Conservation (phyloP, 73 alveolate genomes). For the Urostyla sp. region DNA sequence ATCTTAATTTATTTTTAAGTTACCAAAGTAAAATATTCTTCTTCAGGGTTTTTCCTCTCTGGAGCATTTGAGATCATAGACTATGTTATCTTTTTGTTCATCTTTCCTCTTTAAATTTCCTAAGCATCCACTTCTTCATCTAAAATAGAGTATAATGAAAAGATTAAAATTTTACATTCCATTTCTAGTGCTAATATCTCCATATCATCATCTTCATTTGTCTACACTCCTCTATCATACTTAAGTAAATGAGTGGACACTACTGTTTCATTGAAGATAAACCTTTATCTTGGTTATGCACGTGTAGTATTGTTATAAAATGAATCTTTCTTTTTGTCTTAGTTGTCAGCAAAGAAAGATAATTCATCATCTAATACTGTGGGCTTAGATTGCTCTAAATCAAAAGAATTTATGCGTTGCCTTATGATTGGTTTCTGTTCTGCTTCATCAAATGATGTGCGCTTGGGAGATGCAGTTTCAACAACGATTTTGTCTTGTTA, state of each 20-base stretch:
- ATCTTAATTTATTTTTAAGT: neutral
- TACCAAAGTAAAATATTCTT: slow-evolving; percentile 27
- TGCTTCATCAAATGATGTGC: neutral
- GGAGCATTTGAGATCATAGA: slow-evolving; percentile 30
- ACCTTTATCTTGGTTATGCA: slow-evolving; percentile 20
- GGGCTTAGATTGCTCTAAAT: neutral
- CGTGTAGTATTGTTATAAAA: neutral
- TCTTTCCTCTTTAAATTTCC: neutral
- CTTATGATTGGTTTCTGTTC: no score
- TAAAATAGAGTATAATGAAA: neutral
- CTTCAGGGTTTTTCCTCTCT: slow-evolving; percentile 38
- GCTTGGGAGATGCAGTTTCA: neutral
- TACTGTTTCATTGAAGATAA: neutral
- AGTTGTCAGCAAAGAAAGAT: neutral
- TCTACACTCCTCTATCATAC: slow-evolving; percentile 2
- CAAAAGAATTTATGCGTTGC: no score
- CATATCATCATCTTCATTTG: slow-evolving; percentile 11
- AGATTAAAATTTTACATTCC: neutral
- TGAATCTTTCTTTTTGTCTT: neutral
- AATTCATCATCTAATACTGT: neutral
- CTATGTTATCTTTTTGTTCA: slow-evolving; percentile 9
- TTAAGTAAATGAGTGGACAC: neutral
- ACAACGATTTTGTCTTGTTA: no score
- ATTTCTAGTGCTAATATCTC: slow-evolving; percentile 10
- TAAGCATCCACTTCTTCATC: slow-evolving; percentile 10